These are phyloP conservation scores for Citrullus amarus DNA, from an alignment of 306 rosid species.

Conservation along the genomic window DNA sequence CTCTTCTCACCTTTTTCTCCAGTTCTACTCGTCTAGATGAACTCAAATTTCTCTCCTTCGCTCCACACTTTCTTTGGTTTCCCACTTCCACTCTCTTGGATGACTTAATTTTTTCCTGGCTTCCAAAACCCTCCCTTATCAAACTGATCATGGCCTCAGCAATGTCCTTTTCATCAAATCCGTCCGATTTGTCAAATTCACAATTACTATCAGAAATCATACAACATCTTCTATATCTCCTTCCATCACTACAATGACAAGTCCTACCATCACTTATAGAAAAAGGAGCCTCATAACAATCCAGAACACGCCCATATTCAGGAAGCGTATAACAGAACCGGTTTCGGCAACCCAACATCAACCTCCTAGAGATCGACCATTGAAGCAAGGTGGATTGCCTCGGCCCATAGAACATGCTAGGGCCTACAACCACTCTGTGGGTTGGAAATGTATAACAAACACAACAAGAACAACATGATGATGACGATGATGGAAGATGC, in stretches of 20 bases:
- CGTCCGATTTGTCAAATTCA: constrained; percentile 18
- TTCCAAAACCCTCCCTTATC: constrained; percentile 48
- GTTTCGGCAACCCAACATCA: constrained; percentile 41
- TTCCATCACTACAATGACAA: constrained; percentile 29
- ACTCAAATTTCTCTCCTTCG: constrained; percentile 28
- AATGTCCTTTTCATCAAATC: constrained; percentile 32
- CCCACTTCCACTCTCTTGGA: constrained; percentile 30
- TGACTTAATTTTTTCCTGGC: constrained; percentile 23
- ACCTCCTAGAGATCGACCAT: constrained; percentile 55
- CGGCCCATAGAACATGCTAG: constrained; percentile 46
- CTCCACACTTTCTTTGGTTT: constrained; percentile 19
- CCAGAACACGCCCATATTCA: constrained; percentile 20
- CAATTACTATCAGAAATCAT: constrained; percentile 24
- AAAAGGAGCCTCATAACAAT: constrained; percentile 28
- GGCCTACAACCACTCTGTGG: constrained; percentile 25
- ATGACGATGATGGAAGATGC: constrained; percentile 12
- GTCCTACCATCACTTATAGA: constrained; percentile 27
- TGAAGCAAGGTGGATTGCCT: constrained; percentile 77
- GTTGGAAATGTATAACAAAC: constrained; percentile 32
- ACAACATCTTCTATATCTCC: constrained; percentile 25
- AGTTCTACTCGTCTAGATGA: constrained; percentile 28
- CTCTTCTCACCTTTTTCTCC: constrained; percentile 22
- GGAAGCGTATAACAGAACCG: constrained; percentile 29
- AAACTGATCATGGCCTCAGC: constrained; percentile 58
- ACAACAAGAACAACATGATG: constrained; percentile 37